Conservation (phyloP, 2,329 filamentous ascomycete genomes). For the Beauveria brongniartii region DNA sequence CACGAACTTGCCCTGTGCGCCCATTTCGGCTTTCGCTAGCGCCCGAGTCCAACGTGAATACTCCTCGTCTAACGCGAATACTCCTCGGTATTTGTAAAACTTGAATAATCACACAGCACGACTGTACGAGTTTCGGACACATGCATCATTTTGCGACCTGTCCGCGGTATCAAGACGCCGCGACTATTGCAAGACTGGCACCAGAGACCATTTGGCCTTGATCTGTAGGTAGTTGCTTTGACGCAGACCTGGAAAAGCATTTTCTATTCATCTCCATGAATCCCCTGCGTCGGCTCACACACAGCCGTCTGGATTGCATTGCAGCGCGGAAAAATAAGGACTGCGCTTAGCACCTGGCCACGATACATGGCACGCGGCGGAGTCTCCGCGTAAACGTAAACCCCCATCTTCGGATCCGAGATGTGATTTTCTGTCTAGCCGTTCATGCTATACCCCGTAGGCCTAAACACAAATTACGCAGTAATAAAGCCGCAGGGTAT, state of each 20-base stretch:
- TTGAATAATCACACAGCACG: not conserved
- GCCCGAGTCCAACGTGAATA: not conserved
- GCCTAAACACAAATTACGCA: conserved; percentile 51
- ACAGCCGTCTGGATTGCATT: no score
- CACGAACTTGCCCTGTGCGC: not conserved
- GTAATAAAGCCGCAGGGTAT: conserved; percentile 20
- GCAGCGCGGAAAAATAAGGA: conserved; percentile 17
- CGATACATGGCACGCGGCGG: conserved; percentile 24
- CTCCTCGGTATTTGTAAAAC: not conserved
- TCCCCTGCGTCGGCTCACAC: no score
- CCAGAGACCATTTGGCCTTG: no score
- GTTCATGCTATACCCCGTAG: conserved; percentile 32
- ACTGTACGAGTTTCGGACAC: no score
- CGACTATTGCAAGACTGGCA: not conserved
- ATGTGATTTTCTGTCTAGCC: conserved; percentile 33
- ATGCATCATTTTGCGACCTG: no score
- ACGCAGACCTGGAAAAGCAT: no score
- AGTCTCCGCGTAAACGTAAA: conserved; percentile 8
- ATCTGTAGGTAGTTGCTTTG: no score
- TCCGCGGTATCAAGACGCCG: not conserved
- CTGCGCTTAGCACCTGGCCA: conserved; percentile 32
- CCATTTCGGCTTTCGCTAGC: not conserved
- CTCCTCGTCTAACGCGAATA: not conserved
- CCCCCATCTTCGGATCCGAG: conserved; percentile 25
- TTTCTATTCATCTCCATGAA: no score